phyloP scores from a whole-genome alignment of 2,329 filamentous ascomycete species.

The Epichloe festucae region DNA sequence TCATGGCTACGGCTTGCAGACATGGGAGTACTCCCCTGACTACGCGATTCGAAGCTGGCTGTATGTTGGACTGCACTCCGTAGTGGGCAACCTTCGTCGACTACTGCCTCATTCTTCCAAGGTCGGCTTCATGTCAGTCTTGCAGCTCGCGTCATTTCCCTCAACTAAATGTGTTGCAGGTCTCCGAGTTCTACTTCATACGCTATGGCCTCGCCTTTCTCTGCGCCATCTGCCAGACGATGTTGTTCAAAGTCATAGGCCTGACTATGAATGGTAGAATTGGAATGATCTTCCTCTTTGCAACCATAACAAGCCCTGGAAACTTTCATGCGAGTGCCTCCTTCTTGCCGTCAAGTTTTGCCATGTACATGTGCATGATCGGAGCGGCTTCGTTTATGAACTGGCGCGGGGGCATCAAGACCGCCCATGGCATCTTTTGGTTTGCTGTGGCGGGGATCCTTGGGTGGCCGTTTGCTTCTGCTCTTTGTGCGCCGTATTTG shows the following conservation, averaged over 20 bases:
- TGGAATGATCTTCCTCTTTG: slow-evolving; percentile 70
- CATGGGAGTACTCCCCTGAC: slow-evolving; percentile 98
- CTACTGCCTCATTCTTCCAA: slow-evolving; percentile 50
- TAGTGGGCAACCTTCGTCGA: slow-evolving; percentile 53
- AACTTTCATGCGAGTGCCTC: slow-evolving; percentile 86
- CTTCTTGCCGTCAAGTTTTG: slow-evolving; percentile 86
- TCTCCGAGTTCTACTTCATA: slow-evolving; percentile 76
- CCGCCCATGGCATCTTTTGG: slow-evolving; percentile 75
- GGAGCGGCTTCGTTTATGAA: slow-evolving; percentile 85
- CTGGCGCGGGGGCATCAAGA: slow-evolving; percentile 68
- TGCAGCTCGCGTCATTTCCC: too few species aligned
- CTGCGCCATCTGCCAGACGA: slow-evolving; percentile 72
- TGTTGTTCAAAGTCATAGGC: slow-evolving; percentile 67
- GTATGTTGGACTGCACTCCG: slow-evolving; percentile 70
- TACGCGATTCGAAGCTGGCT: slow-evolving; percentile 94
- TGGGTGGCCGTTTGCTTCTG: slow-evolving; percentile 89
- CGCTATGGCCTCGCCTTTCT: slow-evolving; percentile 60
- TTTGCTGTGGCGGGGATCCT: slow-evolving; percentile 76
- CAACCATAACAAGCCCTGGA: slow-evolving; percentile 67
- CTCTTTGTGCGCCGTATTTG: slow-evolving; percentile 68
- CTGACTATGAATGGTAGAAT: slow-evolving; percentile 69
- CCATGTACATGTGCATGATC: slow-evolving; percentile 87
- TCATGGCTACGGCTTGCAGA: slow-evolving; percentile 87
- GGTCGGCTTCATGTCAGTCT: slow-evolving; percentile 18
- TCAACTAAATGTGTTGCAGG: slow-evolving; percentile 19